Evolutionary conservation across 768 basidiomycete genomes (phyloP), one percentile per base, ranked within the genome.

Genomic region (Imleria badia): DNA sequence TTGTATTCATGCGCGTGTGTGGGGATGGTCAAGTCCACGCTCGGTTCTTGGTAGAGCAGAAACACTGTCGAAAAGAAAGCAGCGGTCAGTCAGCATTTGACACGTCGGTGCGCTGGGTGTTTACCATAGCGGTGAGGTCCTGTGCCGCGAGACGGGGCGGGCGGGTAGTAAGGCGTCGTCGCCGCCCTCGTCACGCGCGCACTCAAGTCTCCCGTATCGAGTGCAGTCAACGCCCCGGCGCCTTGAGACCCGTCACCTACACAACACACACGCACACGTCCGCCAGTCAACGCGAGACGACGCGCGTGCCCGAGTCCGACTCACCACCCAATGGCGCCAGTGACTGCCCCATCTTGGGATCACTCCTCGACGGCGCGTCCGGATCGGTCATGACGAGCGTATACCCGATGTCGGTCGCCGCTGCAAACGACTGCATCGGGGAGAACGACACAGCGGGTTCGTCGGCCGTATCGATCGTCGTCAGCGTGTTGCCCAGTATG

Each of bases 261-360:
- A n/a, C 12, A 44, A 1, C 23, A 35, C 51, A 7, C 8, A 30
- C 19, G 29, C 29, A 15, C 9, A 6, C 29, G 33, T 33, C 15
- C 36, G 31, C 64, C 33, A 43, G 26, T 26, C 26, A 26, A 6
- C 26, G 6, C 26, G 26, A 26, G 26, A 26, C 26, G 26, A 3
- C 26, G 30, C 14, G 29, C 3, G n/a, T 13, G 17, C n/a, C 31
- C 14, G 1, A 60, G 17, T 22, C 31, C 14, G 1, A 60, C 76
- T 64, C 56, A 83, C 80, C 34, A 84, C 68, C 82, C 81, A 83
- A 52, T 84, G 83, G 42, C 82, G 74, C 73, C 80, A 84, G n/a
- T n/a, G n/a, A n/a, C 55, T 82, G 64, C 1, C 77, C 72, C 63
- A 71, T 80, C 59, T 74, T 79, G 1, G 79, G 81, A 35, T 81